Evolutionary conservation across 2,329 filamentous ascomycete species (phyloP).

Genomic region (Ophiostoma piceae): DNA sequence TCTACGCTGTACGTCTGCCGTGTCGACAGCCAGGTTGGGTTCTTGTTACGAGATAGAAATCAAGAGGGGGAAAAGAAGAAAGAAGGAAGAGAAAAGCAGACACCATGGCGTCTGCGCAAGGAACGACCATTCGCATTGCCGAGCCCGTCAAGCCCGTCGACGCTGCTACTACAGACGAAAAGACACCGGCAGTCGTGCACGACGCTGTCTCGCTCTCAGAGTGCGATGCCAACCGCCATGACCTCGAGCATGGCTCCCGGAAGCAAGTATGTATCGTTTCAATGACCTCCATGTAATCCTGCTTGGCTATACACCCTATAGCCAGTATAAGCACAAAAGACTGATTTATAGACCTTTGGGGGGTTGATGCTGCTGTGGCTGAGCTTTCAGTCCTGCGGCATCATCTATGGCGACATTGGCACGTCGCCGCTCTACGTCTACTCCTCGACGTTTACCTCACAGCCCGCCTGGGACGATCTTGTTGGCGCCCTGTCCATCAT

Average conservation of each 20-base stretch:
- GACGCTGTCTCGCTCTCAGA: background rate
- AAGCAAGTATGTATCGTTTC: slow-evolving; percentile 19
- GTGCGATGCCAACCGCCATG: background rate
- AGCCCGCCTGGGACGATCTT: slow-evolving; percentile 54
- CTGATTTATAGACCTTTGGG: slow-evolving; percentile 28
- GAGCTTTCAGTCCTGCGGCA: slow-evolving; percentile 60
- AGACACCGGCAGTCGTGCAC: background rate
- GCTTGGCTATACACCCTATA: too few species aligned
- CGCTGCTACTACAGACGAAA: background rate
- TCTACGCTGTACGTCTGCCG: background rate
- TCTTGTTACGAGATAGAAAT: background rate
- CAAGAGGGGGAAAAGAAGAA: background rate
- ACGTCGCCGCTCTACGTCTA: slow-evolving; percentile 62
- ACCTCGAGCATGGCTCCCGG: slow-evolving; percentile 17
- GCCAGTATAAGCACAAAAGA: too few species aligned
- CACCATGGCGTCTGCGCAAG: background rate
- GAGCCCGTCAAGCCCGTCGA: slow-evolving; percentile 8
- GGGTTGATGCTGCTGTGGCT: slow-evolving; percentile 39
- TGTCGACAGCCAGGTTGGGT: background rate
- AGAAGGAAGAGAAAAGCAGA: background rate
- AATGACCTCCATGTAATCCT: background rate
- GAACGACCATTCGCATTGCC: slow-evolving; percentile 15
- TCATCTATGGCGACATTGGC: slow-evolving; percentile 66
- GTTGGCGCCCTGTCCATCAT: slow-evolving; percentile 62
- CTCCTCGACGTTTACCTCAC: slow-evolving; percentile 58